Conservation (phyloP, 2,329 filamentous ascomycete genomes). For the Fusarium caatingaense region DNA sequence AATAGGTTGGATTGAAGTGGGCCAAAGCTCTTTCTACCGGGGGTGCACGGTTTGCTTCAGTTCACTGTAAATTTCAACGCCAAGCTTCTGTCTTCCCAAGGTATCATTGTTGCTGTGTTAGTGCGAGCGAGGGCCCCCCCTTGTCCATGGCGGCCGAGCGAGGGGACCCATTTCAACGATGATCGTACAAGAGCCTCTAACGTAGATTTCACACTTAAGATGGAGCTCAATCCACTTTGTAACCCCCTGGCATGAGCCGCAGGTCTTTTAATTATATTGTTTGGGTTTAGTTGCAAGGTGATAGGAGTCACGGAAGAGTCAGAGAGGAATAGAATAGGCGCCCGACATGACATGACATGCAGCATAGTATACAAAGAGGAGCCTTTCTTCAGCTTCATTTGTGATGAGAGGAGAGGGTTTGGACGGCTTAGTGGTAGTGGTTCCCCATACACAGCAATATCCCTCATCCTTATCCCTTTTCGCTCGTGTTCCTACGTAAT, state of each 20-base stretch:
- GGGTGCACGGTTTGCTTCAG: constrained; percentile 27
- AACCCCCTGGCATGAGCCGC: constrained; percentile 29
- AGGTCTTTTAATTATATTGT: constrained; percentile 13
- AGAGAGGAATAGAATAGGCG: constrained; percentile 19
- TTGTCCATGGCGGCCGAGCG: constrained; percentile 15
- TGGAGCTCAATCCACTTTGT: constrained; percentile 33
- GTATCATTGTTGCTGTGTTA: constrained; percentile 1
- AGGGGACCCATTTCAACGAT: not conserved
- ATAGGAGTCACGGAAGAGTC: constrained; percentile 5
- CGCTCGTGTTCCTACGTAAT: constrained; percentile 36
- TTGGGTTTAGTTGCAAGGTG: constrained; percentile 4
- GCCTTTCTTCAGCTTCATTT: constrained; percentile 11
- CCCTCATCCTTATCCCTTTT: constrained; percentile 38
- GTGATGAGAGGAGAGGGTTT: not conserved
- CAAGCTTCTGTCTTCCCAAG: constrained; percentile 16
- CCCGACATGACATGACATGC: constrained; percentile 22
- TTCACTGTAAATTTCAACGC: constrained; percentile 10
- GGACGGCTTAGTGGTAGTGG: constrained; percentile 7
- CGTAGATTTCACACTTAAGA: constrained; percentile 7
- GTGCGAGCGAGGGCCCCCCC: constrained; percentile 15
- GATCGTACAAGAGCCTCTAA: constrained; percentile 36
- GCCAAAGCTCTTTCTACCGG: constrained; percentile 3
- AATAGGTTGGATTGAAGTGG: constrained; percentile 27
- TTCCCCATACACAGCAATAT: constrained; percentile 27
- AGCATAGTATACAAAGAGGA: constrained; percentile 17